Base-by-base conservation (phyloP, 352 stramenopile genomes). In the Aphanomyces astaci region DNA sequence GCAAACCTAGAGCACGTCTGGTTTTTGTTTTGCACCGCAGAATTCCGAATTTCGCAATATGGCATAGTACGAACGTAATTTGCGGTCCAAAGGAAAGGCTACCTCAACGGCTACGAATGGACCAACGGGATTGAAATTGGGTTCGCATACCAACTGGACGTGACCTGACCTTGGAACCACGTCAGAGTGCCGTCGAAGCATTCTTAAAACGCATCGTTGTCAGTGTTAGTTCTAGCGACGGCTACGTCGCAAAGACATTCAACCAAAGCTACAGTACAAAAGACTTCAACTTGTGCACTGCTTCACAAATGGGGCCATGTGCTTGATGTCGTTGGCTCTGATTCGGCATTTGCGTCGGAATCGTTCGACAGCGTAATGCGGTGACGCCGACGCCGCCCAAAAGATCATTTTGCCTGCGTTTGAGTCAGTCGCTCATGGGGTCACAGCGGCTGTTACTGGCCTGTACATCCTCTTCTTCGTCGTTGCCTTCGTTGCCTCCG, bases 381-480 rank as follows among this genome's bases (percentile, higher is more conserved):
- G 83, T 7, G 74, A 91, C 49, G 63, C 71, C 0, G 71, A 64
- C 0, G 81, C 81, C 13, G 72, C 78, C 2, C 73, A 79, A 33
- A 89, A 89, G 71, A 65, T 89, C 45, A 74, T 89, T 43, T 48
- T 89, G 27, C 82, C 82, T 7, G 78, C 81, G 11, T 90, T 88
- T 60, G 82, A 87, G 70, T 80, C 82, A 0, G 59, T 90, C 30
- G 63, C 89, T 5, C 82, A 75, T 77, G 62, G 48, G 48, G 19
- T 55, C 48, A 55, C 48, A 24, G 48, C 48, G 9, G 25, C 25
- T 11, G 48, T 55, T 24, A 55, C 48, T 22, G 48, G 48, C 25
- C 1, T 22, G 19, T 55, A 22, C 19, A 22, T 24, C 9, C 48
- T 55, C 48, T 22, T 55, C 9, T 55, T 55, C 48, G 39, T 46